phyloP scores from a whole-genome alignment of 805 yeast genomes.

The baker's yeast (Saccharomyces cerevisiae) region DNA sequence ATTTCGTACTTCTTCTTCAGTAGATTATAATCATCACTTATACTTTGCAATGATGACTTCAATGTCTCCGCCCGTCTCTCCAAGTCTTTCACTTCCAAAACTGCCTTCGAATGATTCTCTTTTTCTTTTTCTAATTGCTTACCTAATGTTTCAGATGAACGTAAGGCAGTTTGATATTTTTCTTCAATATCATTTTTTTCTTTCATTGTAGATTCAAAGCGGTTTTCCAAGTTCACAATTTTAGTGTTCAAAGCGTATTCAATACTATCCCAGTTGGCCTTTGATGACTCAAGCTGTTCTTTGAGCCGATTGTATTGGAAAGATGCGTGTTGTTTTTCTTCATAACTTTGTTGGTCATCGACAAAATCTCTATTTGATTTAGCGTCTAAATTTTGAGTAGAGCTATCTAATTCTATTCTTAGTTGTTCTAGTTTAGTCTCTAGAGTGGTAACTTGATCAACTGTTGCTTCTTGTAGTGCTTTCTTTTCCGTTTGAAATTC shows the following conservation, averaged over 20 bases:
- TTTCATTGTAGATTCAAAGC: slow-evolving; percentile 33
- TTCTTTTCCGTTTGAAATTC: slow-evolving; percentile 20
- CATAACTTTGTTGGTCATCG: slow-evolving; percentile 31
- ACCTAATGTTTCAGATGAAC: not conserved
- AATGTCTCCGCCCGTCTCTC: slow-evolving; percentile 23
- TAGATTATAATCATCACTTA: slow-evolving; percentile 23
- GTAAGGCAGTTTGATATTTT: slow-evolving; percentile 16
- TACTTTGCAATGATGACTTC: slow-evolving; percentile 10
- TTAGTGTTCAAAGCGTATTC: slow-evolving; percentile 55
- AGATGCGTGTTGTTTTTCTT: slow-evolving; percentile 27
- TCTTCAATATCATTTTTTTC: slow-evolving; percentile 16
- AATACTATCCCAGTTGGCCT: slow-evolving; percentile 74
- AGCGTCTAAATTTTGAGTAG: slow-evolving; percentile 16
- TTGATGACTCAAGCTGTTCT: slow-evolving; percentile 64
- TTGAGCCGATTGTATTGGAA: slow-evolving; percentile 47
- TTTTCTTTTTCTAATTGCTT: slow-evolving; percentile 14
- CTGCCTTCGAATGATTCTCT: slow-evolving; percentile 5
- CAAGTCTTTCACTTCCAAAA: slow-evolving; percentile 29
- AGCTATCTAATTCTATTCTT: slow-evolving; percentile 52
- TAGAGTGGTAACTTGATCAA: slow-evolving; percentile 45
- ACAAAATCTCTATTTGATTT: slow-evolving; percentile 24
- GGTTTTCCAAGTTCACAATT: slow-evolving; percentile 38
- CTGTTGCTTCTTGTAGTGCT: slow-evolving; percentile 26
- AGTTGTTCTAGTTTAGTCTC: slow-evolving; percentile 65
- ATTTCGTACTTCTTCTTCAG: slow-evolving; percentile 22